phyloP scores from a whole-genome alignment of 1,284 basidiomycete genomes.

The Fomitopsis palustris region DNA sequence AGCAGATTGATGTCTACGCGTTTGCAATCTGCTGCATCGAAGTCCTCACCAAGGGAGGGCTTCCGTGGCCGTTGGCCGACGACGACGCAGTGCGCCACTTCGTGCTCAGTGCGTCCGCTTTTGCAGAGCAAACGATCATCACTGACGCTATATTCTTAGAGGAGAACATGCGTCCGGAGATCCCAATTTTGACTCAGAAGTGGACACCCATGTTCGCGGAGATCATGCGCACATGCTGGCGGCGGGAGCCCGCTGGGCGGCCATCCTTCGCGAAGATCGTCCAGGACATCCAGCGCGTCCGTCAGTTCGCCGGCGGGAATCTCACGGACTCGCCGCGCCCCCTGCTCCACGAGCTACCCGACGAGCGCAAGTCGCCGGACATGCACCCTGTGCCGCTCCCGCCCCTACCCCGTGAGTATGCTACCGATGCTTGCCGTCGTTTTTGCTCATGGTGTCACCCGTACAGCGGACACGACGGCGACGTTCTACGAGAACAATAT shows the following conservation, averaged over 20 bases:
- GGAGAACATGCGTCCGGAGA: slow-evolving; percentile 50
- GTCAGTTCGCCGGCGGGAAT: slow-evolving; percentile 28
- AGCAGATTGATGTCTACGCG: slow-evolving; percentile 66
- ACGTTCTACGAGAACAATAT: slow-evolving; percentile 17
- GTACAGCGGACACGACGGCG: slow-evolving; percentile 18
- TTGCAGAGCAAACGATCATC: neutral
- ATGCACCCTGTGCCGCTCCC: slow-evolving; percentile 36
- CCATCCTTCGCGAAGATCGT: slow-evolving; percentile 48
- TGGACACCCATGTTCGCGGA: slow-evolving; percentile 29
- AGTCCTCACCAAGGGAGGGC: slow-evolving; percentile 57
- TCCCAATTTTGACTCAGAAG: slow-evolving; percentile 35
- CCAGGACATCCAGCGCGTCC: slow-evolving; percentile 35
- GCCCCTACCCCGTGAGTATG: slow-evolving; percentile 23
- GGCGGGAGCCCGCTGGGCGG: slow-evolving; percentile 38
- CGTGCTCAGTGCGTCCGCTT: slow-evolving; percentile 50
- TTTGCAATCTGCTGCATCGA: slow-evolving; percentile 73
- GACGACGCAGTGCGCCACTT: slow-evolving; percentile 57
- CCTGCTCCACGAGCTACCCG: slow-evolving; percentile 13
- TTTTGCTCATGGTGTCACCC: neutral
- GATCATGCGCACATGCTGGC: slow-evolving; percentile 49
- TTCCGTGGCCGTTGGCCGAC: slow-evolving; percentile 59
- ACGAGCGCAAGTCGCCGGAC: slow-evolving; percentile 30
- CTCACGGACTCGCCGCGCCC: slow-evolving; percentile 25
- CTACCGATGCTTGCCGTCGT: no score
- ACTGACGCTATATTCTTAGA: slow-evolving; percentile 30